phyloP scores from a whole-genome alignment of 2,329 filamentous ascomycete genomes.

The Trichoderma lentiforme region DNA sequence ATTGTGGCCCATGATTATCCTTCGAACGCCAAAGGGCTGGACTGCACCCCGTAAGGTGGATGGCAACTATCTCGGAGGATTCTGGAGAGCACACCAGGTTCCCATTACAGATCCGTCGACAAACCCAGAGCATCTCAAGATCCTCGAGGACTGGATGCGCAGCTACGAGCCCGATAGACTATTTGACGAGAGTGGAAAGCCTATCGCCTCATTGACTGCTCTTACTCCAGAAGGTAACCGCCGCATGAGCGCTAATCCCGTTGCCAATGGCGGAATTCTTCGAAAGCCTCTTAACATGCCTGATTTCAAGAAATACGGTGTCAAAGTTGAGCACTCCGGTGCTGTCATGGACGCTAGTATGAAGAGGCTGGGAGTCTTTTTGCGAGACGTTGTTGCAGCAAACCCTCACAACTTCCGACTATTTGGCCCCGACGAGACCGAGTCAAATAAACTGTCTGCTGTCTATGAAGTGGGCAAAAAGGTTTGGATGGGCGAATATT shows the following conservation, averaged over 20 bases:
- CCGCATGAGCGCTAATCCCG: constrained; percentile 75
- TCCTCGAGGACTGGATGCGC: constrained; percentile 74
- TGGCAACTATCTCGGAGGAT: constrained; percentile 69
- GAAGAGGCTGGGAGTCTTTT: constrained; percentile 64
- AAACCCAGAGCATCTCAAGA: constrained; percentile 62
- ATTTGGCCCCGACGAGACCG: constrained; percentile 76
- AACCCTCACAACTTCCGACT: constrained; percentile 70
- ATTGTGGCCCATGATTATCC: constrained; percentile 74
- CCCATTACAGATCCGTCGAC: constrained; percentile 67
- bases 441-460: constrained; percentile 72
- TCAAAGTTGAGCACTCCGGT: constrained; percentile 60
- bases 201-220: constrained; percentile 59
- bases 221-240: constrained; percentile 63
- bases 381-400: constrained; percentile 62
- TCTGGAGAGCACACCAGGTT: constrained; percentile 75
- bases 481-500: constrained; percentile 76
- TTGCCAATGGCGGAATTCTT: constrained; percentile 68
- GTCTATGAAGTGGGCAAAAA: constrained; percentile 75
- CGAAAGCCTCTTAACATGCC: constrained; percentile 66
- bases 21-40: constrained; percentile 78
- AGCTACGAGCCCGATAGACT: constrained; percentile 71
- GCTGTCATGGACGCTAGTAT: constrained; percentile 59
- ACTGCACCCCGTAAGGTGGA: constrained; percentile 70
- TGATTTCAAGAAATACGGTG: constrained; percentile 65
- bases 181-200: constrained; percentile 61